Base-by-base conservation (phyloP, 2,329 filamentous ascomycete genomes). In the Talaromyces sp. region DNA sequence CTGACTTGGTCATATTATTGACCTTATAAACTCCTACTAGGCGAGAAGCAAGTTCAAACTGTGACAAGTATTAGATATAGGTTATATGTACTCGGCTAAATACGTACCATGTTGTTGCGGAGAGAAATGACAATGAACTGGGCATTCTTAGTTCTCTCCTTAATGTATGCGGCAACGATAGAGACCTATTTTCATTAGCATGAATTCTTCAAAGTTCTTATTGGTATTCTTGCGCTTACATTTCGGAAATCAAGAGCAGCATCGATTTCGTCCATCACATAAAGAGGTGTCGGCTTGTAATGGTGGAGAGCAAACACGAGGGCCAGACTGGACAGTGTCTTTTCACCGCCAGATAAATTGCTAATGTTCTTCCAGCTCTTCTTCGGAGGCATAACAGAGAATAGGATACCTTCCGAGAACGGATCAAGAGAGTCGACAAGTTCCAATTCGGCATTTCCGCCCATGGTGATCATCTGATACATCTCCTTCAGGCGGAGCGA, bases 381-480 rank as follows among this genome's bases (percentile, higher is more conserved):
- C 85, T 99, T 99, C 13, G 95, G 95, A 56, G 95, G 96, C 95
- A 99, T 99, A 66, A 99, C 96, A 59, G 89, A 93, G 81, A 99
- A 99, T 54, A 97, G 75, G 64, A 99, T 98, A 27, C 95, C 95
- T 76, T 99, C 95, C 7, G 90, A 92, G 81, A 99, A 99, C 0
- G 95, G 95, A 73, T 99, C 96, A 2, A 99, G 81, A 19, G 89
- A 93, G 79, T 99, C 95, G 46, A 99, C 95, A 26, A 99, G 86
- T 75, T 99, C 96, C 13, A 99, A 85, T 78, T 99, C 95, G 0
- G 95, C 95, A 69, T 99, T 99, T 59, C 95, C 95, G 63, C 95
- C 95, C 92, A 99, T 98, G 24, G 95, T 99, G 74, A 99, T 99
- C 93, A 99, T 97, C 74, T 99, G 95, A 78, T 99, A 99, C 95